These are phyloP conservation scores for Nicotiana benthamiana DNA, from an alignment of 257 asterid genomes.

Conservation along the genomic window DNA sequence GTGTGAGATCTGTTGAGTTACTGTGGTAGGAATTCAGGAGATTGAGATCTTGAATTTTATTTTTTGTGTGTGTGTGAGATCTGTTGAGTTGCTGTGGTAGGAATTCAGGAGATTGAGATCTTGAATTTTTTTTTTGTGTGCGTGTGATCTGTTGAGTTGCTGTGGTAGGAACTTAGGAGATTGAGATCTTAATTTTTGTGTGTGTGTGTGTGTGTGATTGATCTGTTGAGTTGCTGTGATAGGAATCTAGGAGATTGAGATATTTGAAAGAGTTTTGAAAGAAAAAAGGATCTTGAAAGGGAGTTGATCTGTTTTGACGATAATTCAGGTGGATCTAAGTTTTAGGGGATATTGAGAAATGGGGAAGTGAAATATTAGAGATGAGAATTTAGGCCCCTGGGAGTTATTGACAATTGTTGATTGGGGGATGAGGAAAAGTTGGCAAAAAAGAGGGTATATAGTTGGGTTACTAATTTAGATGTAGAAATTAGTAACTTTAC, in stretches of 20 bases:
- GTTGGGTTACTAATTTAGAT: not conserved
- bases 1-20: too few species aligned
- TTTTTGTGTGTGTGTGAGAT: too few species aligned
- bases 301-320: not conserved
- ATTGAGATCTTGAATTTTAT: too few species aligned
- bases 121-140: not conserved
- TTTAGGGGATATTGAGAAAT: not conserved
- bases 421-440: not conserved
- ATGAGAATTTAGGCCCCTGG: not conserved
- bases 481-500: not conserved
- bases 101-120: not conserved
- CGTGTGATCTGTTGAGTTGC: too few species aligned
- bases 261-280: not conserved
- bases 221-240: not conserved
- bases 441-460: not conserved
- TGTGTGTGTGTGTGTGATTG: not conserved
- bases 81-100: not conserved
- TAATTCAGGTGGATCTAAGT: not conserved
- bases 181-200: not conserved
- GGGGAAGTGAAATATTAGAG: too few species aligned
- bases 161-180: too few species aligned
- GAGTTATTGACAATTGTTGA: not conserved
- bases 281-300: not conserved
- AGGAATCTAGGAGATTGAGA: not conserved
- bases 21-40: too few species aligned